These are phyloP conservation scores for Elongisporangium senticosum DNA, from an alignment of 352 stramenopile species.

Conservation along the genomic window DNA sequence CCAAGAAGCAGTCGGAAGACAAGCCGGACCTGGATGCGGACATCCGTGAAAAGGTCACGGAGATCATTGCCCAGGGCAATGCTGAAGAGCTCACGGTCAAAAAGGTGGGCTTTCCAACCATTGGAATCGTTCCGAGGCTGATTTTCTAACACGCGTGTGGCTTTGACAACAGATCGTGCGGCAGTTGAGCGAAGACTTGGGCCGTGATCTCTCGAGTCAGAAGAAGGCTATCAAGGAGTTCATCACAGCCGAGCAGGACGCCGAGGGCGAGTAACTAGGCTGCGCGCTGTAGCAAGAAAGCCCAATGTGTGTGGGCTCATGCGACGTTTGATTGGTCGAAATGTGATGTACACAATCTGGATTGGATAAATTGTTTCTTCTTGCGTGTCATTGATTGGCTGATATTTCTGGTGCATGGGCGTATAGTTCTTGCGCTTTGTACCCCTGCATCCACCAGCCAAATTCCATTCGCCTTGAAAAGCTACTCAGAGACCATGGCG, in stretches of 20 bases:
- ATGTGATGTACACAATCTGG: background rate
- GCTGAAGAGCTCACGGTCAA: slow-evolving; percentile 81
- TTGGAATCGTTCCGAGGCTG: background rate
- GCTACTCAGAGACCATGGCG: slow-evolving; percentile 15
- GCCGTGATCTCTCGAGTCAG: slow-evolving; percentile 56
- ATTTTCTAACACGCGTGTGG: background rate
- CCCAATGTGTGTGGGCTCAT: background rate
- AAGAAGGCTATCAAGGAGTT: slow-evolving; percentile 83
- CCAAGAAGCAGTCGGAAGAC: slow-evolving; percentile 8
- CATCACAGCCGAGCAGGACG: slow-evolving; percentile 33
- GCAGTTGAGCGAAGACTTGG: slow-evolving; percentile 59
- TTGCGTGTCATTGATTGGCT: slow-evolving; percentile 5
- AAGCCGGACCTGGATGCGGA: slow-evolving; percentile 35
- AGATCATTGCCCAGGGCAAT: slow-evolving; percentile 76
- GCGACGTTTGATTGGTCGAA: slow-evolving; percentile 12
- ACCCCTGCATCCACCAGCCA: slow-evolving; percentile 26
- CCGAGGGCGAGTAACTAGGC: slow-evolving; percentile 14
- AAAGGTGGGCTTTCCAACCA: slow-evolving; percentile 32
- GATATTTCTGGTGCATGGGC: slow-evolving; percentile 2
- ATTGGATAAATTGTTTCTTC: slow-evolving; percentile 1
- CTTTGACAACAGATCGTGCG: slow-evolving; percentile 50
- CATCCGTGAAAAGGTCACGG: slow-evolving; percentile 56
- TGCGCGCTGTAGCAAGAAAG: background rate
- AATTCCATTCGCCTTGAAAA: slow-evolving; percentile 17
- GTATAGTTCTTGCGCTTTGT: slow-evolving; percentile 12